phyloP scores from a whole-genome alignment of 2,329 filamentous ascomycete species.

The Trichoderma polysporum region DNA sequence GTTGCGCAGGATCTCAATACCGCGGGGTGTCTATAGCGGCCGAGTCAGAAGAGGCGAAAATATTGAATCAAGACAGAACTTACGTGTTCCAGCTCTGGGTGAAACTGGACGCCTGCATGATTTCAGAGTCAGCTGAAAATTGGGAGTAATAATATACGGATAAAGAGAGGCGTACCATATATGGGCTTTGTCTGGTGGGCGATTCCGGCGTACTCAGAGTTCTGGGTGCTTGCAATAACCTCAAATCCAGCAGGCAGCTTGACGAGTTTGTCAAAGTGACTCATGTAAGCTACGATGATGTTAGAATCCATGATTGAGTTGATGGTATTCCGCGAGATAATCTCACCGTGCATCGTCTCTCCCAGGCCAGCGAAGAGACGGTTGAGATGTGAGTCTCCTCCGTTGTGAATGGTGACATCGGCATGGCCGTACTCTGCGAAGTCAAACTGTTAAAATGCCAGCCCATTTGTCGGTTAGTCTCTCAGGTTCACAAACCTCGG shows the following conservation, averaged over 20 bases:
- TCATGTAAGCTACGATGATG: constrained; percentile 57
- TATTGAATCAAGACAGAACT: background rate
- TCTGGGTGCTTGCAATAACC: constrained; percentile 71
- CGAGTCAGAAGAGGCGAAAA: constrained; percentile 35
- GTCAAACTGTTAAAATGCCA: background rate
- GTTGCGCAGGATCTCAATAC: constrained; percentile 70
- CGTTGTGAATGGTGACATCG: constrained; percentile 51
- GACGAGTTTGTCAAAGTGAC: constrained; percentile 82
- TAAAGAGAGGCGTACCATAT: constrained; percentile 45
- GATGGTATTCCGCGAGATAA: background rate
- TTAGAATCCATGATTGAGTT: background rate
- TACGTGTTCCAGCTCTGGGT: constrained; percentile 67
- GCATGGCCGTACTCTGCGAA: constrained; percentile 9
- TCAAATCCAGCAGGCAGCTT: constrained; percentile 71
- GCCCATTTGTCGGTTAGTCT: background rate
- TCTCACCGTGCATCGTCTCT: constrained; percentile 56
- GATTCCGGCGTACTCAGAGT: constrained; percentile 78
- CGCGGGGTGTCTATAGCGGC: constrained; percentile 60
- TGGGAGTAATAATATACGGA: constrained; percentile 1
- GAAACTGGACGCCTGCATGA: constrained; percentile 70
- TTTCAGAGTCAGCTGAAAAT: constrained; percentile 13
- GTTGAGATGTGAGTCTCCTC: constrained; percentile 64
- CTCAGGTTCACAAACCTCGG: constrained; percentile 15
- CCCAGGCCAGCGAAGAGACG: constrained; percentile 75
- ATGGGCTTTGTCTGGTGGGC: constrained; percentile 68